Evolutionary conservation across 768 basidiomycete species (phyloP).

Genomic region (Amanita molliuscula): DNA sequence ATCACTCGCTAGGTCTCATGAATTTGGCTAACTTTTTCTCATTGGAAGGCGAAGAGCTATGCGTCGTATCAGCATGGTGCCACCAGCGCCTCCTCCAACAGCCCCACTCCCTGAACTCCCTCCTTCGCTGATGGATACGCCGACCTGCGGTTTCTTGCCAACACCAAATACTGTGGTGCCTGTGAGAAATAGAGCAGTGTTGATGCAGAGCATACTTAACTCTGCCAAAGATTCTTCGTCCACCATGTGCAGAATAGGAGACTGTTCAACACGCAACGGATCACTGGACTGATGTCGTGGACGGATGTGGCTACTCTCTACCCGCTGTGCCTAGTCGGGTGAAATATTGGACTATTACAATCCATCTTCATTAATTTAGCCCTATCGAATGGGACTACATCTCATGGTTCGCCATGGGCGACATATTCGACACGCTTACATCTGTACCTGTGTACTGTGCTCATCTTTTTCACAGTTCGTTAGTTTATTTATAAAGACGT

Average conservation of each 20-base stretch:
- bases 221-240: slow-evolving; percentile 1
- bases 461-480: neutral
- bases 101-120: slow-evolving; percentile 6
- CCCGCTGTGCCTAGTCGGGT: too few relatives aligned
- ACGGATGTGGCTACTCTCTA: too few relatives aligned
- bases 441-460: slow-evolving; percentile 4
- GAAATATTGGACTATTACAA: neutral
- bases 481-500: neutral
- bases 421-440: neutral
- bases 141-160: neutral
- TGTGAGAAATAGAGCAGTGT: neutral
- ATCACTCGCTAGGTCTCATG: slow-evolving; percentile 4
- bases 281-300: slow-evolving; percentile 22
- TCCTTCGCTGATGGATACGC: neutral
- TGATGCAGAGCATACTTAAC: neutral
- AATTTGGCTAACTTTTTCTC: slow-evolving; percentile 1
- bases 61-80: slow-evolving; percentile 23
- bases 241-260: slow-evolving; percentile 20
- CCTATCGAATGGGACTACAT: neutral
- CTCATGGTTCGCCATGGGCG: neutral
- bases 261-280: slow-evolving; percentile 19
- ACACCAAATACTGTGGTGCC: neutral
- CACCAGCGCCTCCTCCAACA: slow-evolving; percentile 15
- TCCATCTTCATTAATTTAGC: neutral
- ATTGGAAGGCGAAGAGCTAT: slow-evolving; percentile 27